Conservation (phyloP, 176 grass and related monocot genomes). For the Aegilops umbellulata region DNA sequence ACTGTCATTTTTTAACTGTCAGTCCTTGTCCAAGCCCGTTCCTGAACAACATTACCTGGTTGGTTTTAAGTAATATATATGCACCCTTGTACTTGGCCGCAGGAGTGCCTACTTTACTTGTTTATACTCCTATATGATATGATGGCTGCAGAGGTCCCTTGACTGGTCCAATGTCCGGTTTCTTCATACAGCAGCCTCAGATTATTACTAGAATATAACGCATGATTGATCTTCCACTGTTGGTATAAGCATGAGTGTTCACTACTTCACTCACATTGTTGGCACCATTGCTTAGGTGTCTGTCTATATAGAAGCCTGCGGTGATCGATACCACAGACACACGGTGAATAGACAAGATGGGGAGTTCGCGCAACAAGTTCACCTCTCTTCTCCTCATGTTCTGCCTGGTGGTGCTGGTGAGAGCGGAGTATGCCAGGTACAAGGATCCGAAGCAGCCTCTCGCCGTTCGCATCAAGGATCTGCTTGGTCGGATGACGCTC, state of each 20-base stretch:
- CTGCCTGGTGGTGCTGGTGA: constrained; percentile 5
- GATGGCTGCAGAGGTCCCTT: constrained; percentile 1
- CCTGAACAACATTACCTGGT: too few species aligned
- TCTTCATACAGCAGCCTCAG: background rate
- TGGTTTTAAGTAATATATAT: constrained; percentile 8
- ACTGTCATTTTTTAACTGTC: too few species aligned
- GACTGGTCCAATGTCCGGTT: background rate
- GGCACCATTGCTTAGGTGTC: constrained; percentile 2
- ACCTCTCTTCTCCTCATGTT: constrained; percentile 39
- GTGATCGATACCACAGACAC: constrained; percentile 8
- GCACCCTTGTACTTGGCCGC: background rate
- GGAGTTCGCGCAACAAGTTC: constrained; percentile 19
- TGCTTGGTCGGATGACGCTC: constrained; percentile 66
- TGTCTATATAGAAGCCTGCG: constrained; percentile 27
- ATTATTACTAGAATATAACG: background rate
- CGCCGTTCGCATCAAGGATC: constrained; percentile 51
- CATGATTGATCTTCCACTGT: background rate
- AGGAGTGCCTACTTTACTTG: background rate
- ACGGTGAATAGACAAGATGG: constrained; percentile 35
- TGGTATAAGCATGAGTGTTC: background rate
- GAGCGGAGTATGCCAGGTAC: constrained; percentile 46
- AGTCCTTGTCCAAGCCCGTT: too few species aligned
- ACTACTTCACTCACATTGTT: constrained; percentile 13
- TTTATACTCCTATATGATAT: background rate
- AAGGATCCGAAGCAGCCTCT: constrained; percentile 71